Conservation (phyloP, 2,329 filamentous ascomycete genomes). For the Colletotrichum falcatum region DNA sequence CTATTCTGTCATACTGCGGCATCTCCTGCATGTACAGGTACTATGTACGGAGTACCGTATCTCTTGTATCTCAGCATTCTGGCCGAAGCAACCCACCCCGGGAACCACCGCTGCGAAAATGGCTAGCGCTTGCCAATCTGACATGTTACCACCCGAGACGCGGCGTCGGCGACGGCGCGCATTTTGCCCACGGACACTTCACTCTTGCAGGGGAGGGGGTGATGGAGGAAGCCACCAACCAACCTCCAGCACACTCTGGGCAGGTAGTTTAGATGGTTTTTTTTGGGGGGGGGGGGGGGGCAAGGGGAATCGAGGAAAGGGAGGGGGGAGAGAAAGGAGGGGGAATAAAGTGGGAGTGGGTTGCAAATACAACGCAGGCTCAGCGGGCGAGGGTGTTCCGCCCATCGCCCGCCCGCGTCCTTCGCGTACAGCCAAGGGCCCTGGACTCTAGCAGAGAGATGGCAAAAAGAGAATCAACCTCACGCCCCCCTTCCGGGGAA, state of each 20-base stretch:
- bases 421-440: conserved; percentile 10
- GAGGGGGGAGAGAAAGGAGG: neutral
- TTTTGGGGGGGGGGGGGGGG: too few species aligned
- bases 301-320: conserved; percentile 8
- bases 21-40: conserved; percentile 32
- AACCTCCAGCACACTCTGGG: conserved; percentile 4
- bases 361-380: conserved; percentile 40
- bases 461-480: conserved; percentile 21
- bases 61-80: neutral
- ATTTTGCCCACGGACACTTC: conserved; percentile 35
- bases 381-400: conserved; percentile 37
- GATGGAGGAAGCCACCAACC: conserved; percentile 7
- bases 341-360: conserved; percentile 27
- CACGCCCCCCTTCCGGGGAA: neutral
- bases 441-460: neutral
- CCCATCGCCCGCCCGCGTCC: conserved; percentile 19
- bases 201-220: conserved; percentile 19
- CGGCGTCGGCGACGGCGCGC: conserved; percentile 29
- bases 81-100: neutral
- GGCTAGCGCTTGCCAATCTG: conserved; percentile 36
- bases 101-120: neutral
- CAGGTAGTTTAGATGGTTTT: conserved; percentile 19
- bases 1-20: conserved; percentile 34
- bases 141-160: conserved; percentile 38
- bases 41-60: conserved; percentile 17